Conservation (phyloP, 768 basidiomycete genomes). For the Leccinum aurantiacum region DNA sequence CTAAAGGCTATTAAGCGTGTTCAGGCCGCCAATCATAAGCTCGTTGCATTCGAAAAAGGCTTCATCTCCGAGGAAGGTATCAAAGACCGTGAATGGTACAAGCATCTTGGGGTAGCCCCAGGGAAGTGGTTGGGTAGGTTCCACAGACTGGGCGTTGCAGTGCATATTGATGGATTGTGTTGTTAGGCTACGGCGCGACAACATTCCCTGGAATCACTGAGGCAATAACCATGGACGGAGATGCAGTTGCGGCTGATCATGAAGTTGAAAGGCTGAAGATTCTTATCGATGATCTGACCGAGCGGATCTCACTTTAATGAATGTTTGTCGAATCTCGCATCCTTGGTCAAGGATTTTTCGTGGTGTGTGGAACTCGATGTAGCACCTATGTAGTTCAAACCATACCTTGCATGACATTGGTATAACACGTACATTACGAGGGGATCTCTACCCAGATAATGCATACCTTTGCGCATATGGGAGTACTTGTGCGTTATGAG, state of each 20-base stretch:
- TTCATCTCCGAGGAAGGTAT: slow-evolving; percentile 83
- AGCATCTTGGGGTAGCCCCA: slow-evolving; percentile 86
- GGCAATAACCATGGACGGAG: slow-evolving; percentile 69
- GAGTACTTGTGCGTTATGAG: too few relatives aligned
- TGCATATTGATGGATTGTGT: slow-evolving; percentile 4
- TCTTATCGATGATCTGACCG: slow-evolving; percentile 52
- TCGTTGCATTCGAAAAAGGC: slow-evolving; percentile 72
- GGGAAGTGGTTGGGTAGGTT: slow-evolving; percentile 79
- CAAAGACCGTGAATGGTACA: slow-evolving; percentile 84
- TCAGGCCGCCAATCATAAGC: slow-evolving; percentile 61
- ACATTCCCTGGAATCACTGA: slow-evolving; percentile 73
- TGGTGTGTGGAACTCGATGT: background rate
- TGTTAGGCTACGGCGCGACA: slow-evolving; percentile 79
- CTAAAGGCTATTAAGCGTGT: slow-evolving; percentile 61
- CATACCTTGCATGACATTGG: too few relatives aligned
- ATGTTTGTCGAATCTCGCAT: background rate
- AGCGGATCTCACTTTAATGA: slow-evolving; percentile 26
- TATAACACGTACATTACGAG: too few relatives aligned
- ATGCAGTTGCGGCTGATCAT: slow-evolving; percentile 55
- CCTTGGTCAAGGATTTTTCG: background rate
- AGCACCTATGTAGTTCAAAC: too few relatives aligned
- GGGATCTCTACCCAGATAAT: too few relatives aligned
- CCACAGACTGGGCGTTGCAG: background rate
- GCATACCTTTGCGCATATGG: too few relatives aligned
- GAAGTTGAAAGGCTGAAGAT: slow-evolving; percentile 62